Base-by-base conservation (phyloP, 768 basidiomycete species). In the Clitopilus hobsonii region DNA sequence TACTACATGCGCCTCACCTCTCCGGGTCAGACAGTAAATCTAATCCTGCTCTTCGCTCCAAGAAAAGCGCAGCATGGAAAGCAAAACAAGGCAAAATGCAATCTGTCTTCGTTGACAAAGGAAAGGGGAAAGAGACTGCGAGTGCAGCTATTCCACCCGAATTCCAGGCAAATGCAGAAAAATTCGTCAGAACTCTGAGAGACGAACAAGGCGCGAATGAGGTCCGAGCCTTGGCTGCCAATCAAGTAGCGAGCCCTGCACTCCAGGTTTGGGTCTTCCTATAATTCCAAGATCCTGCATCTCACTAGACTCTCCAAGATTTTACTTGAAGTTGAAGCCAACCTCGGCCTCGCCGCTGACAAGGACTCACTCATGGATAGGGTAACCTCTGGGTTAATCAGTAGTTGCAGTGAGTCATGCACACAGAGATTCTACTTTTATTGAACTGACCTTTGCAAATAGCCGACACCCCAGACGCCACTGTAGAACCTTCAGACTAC, bases 41-140 rank as follows among this genome's bases (percentile, higher is more conserved):
- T 13, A 71, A 72, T 53, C 73, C 74, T 8, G 66, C 73, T 26
- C 58, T 91, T 27, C 82, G 94, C n/a, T 94, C 91, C 10, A 96
- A 91, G 67, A 91, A 88, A 69, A 92, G 88, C 57, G 79, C 82
- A 0, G 79, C 84, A 13, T 96, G 88, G 83, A 91, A 94, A 64
- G 82, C 85, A 48, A 84, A 81, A 52, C 91, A 92, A 57, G 91
- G 87, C 1, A 75, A 81, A 10, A 85, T 95, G 80, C 89, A 84
- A 64, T 92, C 91, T 2, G 79, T 96, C 11, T 86, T 96, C 59
- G 67, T 67, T 22, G 73, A 78, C 32, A 77, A 73, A 50, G 69
- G 70, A 6, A 76, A 74, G 50, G 71, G 65, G 8, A 67, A 68
- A 53, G 66, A 69, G 58, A 22, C 59, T 2, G 52, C 63, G 13